Percentiles rank a stretch among this genome's conserved stretches.
phyloP scores from a whole-genome alignment of 345 rosid genomes.

The Eucalyptus marginata region DNA sequence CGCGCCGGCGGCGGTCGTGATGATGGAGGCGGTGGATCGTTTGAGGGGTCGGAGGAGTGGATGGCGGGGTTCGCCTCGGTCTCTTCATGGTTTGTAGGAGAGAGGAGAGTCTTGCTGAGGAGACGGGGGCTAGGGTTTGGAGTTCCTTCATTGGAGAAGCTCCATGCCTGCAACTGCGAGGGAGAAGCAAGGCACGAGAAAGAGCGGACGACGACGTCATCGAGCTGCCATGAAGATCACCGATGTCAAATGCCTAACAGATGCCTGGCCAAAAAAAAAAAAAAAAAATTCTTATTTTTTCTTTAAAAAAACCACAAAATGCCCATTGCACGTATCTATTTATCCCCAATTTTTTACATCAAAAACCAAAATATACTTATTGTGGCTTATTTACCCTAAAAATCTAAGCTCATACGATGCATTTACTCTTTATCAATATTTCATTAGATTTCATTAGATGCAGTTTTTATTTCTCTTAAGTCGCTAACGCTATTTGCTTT shows the following conservation, averaged over 20 bases:
- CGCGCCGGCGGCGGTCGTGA: slow-evolving; percentile 11
- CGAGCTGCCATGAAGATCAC: neutral
- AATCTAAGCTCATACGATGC: too few relatives aligned
- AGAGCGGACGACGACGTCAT: neutral
- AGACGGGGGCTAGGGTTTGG: neutral
- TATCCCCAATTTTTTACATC: too few relatives aligned
- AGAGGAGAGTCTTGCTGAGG: neutral
- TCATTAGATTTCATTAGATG: neutral
- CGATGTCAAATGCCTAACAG: neutral
- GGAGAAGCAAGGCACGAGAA: neutral
- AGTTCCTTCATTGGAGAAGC: neutral
- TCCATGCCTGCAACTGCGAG: neutral
- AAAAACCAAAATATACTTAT: too few relatives aligned
- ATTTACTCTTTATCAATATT: too few relatives aligned
- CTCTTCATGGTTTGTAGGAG: slow-evolving; percentile 30
- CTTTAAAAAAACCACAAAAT: too few relatives aligned
- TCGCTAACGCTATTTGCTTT: rapidly evolving
- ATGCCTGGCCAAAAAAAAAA: neutral
- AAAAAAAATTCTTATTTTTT: too few relatives aligned
- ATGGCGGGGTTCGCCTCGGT: slow-evolving; percentile 15
- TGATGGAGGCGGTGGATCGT: slow-evolving; percentile 1
- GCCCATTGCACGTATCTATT: too few relatives aligned
- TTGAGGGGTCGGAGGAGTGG: neutral
- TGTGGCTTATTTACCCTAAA: too few relatives aligned
- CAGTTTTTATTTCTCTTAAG: too few relatives aligned